Base-by-base conservation (phyloP, 768 basidiomycete genomes). In the Lactifluus pinguis region DNA sequence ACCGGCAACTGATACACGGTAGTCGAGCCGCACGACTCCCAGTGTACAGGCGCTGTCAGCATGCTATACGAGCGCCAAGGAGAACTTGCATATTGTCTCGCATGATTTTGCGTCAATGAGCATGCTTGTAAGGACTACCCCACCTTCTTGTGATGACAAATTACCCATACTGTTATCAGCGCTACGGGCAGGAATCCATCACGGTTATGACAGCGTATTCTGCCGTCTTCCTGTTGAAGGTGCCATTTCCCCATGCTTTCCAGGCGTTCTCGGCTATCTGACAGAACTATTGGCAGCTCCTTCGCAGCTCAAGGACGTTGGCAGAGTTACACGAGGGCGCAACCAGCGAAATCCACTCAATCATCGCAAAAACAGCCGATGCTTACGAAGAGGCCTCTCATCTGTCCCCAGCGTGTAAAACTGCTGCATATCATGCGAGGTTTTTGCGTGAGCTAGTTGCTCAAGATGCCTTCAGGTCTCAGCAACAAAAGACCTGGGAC, bases 131-230 rank as follows among this genome's bases (percentile, higher is more conserved):
- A 55, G 85, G 72, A 32, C 15, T 29, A 49, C 36, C 17, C 3
- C 4, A 10, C 48, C 11, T 32, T 10, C 29, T 4, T 8, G 25
- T 34, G 14, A 32, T 11, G 7, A 53, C 13, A 34, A 48, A 21
- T 51, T 64, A 67, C 39, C 68, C 45, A 62, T 45, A 15, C 62
- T 60, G 48, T 52, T 25, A 58, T 15, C 69, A 92, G 89, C 85
- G 86, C 49, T 93, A 92, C 66, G 82, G 86, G 8, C 91, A 92
- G 75, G 90, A 92, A 69, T 86, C 87, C 5, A 83, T 90, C 62
- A 85, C 86, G 8, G 82, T 87, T 49, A 92, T 92, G 90, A 87
- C 87, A 19, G 91, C 89, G 29, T 92, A 92, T 68, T 83, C 87
- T 50, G 89, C 90, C 19, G 83, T 92, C 41, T 86, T 90, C 69